Evolutionary conservation across 228 moss, liverwort and hornwort species (phyloP), one percentile per base, ranked within the genome.

Genomic region (Sphagnum fallax): DNA sequence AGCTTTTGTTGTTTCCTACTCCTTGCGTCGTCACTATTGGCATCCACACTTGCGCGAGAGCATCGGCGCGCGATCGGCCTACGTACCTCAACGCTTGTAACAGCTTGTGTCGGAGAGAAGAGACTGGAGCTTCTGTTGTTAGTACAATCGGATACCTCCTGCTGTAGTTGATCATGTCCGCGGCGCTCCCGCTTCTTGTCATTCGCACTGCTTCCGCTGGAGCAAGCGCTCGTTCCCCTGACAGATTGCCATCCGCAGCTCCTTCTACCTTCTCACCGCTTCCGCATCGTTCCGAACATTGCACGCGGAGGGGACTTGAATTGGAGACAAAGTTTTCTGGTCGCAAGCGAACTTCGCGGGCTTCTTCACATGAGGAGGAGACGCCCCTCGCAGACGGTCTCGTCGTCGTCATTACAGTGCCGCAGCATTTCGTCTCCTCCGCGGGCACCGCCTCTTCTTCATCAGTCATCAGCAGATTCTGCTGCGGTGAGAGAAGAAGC

Each of bases 21-120:
- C 80, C 80, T 67, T 74, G 71, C 49, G 75, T 65, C 32, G 32
- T 32, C 32, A 32, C 55, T 16, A 83, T 72, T 6, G 83, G 83
- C 83, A 87, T 76, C 87, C 87, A 87, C 6, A 74, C 68, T 76
- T 87, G 87, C 65, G 78, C 70, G 10, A 87, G 65, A 53, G 80
- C 71, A 6, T 87, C 80, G 8, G 59, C 1, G 15, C 76, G 72
- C 9, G 65, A 66, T 16, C 75, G 80, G 15, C 74, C 83, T 47
- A 83, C 73, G 52, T 72, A 69, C 63, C 78, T 76, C 53, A 87
- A 59, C 10, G 83, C 83, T 48, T 83, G 78, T 68, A 72, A 68
- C 67, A 87, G 52, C n/a, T 78, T 76, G 51, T 87, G 80, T 60
- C 76, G 72, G 0, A 76, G 65, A 3, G 66, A 61, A 6, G 63